Evolutionary conservation across 192 early-diverging fungal genomes (phyloP).

Genomic region (Podila horticola): DNA sequence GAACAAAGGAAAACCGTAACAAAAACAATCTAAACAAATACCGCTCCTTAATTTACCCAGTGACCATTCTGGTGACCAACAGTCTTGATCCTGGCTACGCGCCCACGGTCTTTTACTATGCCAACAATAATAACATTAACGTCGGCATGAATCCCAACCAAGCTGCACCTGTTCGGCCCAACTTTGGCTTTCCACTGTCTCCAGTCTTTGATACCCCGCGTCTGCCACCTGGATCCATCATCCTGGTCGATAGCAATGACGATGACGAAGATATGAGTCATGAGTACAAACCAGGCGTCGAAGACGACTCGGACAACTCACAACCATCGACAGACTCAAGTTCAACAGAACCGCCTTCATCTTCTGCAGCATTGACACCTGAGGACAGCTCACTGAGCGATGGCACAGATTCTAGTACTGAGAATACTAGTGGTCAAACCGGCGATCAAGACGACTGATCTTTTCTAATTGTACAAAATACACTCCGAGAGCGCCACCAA

Average conservation of each 20-base stretch:
- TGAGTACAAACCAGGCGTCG: background rate
- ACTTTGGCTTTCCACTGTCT: background rate
- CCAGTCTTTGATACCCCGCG: slow-evolving; percentile 26
- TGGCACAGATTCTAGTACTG: no score
- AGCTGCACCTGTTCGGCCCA: background rate
- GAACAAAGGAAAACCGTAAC: background rate
- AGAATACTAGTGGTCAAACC: no score
- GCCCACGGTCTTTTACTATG: slow-evolving; percentile 13
- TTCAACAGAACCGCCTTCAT: no score
- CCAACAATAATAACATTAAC: background rate
- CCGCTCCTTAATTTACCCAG: slow-evolving; percentile 6
- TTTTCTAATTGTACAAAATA: background rate
- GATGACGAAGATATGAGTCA: slow-evolving; percentile 5
- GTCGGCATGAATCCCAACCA: background rate
- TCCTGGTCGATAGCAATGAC: slow-evolving; percentile 10
- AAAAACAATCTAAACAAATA: background rate
- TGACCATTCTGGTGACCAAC: slow-evolving; percentile 29
- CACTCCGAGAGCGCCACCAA: no score
- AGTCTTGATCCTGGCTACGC: slow-evolving; percentile 9
- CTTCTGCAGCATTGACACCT: no score
- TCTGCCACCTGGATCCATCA: slow-evolving; percentile 19
- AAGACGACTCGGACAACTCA: background rate
- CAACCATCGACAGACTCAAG: no score
- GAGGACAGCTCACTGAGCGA: no score
- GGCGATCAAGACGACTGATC: no score